phyloP scores from a whole-genome alignment of 2,329 filamentous ascomycete species.

The Fusarium setosum region DNA sequence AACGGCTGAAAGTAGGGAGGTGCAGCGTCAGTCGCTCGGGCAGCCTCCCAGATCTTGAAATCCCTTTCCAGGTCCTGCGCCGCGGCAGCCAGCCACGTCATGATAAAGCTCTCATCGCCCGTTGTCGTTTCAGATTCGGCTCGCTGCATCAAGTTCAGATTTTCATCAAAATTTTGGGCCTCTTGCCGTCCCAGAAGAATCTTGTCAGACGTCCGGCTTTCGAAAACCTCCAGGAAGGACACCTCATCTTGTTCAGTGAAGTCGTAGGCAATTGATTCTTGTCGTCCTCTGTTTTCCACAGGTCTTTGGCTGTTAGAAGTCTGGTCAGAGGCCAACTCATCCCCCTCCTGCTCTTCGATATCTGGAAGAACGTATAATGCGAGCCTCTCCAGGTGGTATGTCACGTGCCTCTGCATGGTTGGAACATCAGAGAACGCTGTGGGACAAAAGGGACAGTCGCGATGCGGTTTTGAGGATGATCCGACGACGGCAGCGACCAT shows the following conservation, averaged over 20 bases:
- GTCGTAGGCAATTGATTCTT: background rate
- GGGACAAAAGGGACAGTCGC: background rate
- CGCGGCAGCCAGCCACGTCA: no score
- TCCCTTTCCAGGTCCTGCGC: background rate
- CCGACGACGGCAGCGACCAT: background rate
- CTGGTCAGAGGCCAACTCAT: background rate
- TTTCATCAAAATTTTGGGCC: no score
- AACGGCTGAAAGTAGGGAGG: conserved; percentile 15
- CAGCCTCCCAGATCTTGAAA: conserved; percentile 20
- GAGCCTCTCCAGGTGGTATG: background rate
- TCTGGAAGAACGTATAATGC: background rate
- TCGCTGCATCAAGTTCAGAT: no score
- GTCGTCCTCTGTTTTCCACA: background rate
- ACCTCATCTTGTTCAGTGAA: background rate
- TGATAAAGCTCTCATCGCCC: no score
- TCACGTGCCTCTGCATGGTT: background rate
- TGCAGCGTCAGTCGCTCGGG: conserved; percentile 14
- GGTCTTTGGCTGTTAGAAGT: background rate
- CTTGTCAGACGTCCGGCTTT: background rate
- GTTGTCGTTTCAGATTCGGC: no score
- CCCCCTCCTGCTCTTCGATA: background rate
- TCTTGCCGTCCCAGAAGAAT: background rate
- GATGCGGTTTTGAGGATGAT: background rate
- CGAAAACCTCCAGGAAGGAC: background rate
- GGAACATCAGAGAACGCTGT: background rate